Evolutionary conservation across 306 rosid species (phyloP), one percentile per base, ranked within the genome.

Genomic region (Acacia crassicarpa): DNA sequence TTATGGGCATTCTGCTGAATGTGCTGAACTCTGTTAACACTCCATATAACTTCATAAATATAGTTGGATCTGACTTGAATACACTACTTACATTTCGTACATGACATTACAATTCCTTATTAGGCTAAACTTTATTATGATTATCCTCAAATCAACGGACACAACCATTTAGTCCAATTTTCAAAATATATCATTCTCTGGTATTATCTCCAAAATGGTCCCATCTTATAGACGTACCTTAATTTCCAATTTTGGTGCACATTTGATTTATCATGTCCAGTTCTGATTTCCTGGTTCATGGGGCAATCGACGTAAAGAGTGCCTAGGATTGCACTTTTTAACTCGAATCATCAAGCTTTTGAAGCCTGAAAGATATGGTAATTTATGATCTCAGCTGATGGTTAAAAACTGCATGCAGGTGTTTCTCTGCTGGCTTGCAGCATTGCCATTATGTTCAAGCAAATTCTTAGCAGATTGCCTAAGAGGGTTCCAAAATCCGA

Each of bases 381-480:
- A 81, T 78, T 62, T 67, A 68, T 58, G 46, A 77, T 63, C 79
- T 67, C 48, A 79, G 35, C 75, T 70, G 70, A 78, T 51, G 68
- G 71, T 74, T 46, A 74, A 78, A 16, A 62, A 54, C 78, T 89
- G 74, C 70, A 71, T 82, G 89, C 84, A 81, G 88, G 85, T 66
- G 65, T 81, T 74, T 27, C 35, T 71, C 58, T 43, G 63, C 75
- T 85, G 85, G 80, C 23, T 54, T 83, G 61, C 66, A 76, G 85
- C 79, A 65, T 77, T 85, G 80, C 72, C 79, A 90, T 89, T 85
- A 96, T 96, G 99, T 85, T 96, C 76, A 96, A 92, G 91, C 97
- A 94, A 91, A 92, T 96, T 58, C 88, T 96, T 81, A 92, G 92
- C 89, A 96, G 92, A 85, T 82, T 96, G 76, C 98, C 99, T 17